A percentile compares a stretch with the other conserved stretches of the same genome.
Evolutionary conservation across 192 early-diverging fungal species (phyloP).

Genomic region (Globomyces pollinis-pini): DNA sequence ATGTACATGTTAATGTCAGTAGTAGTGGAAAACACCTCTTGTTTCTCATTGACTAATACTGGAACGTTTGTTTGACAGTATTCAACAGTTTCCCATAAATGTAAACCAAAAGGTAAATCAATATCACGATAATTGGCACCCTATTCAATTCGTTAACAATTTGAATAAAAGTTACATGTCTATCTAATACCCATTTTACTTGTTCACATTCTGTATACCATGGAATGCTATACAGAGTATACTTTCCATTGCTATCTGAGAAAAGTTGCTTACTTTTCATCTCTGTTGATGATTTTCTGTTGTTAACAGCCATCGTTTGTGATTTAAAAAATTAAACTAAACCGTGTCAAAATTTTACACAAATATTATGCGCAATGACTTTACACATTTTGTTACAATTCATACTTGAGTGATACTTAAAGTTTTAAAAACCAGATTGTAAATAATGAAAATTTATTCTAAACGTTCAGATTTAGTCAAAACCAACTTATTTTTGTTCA

Average conservation of each 20-base stretch:
- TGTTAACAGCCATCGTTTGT: too few relatives aligned
- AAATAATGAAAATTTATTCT: too few relatives aligned
- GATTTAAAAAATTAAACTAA: too few relatives aligned
- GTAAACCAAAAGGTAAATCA: background rate
- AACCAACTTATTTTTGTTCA: background rate
- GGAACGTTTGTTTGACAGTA: background rate
- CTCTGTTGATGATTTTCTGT: too few relatives aligned
- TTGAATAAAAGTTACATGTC: too few relatives aligned
- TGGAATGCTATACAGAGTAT: background rate
- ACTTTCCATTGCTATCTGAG: background rate
- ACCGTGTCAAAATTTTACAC: too few relatives aligned
- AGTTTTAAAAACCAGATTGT: too few relatives aligned
- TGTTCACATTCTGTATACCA: background rate
- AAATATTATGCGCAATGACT: too few relatives aligned
- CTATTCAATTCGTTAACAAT: too few relatives aligned
- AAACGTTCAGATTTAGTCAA: background rate
- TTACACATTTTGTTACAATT: too few relatives aligned
- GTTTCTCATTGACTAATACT: background rate
- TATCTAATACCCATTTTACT: background rate
- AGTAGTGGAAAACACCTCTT: background rate
- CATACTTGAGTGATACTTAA: too few relatives aligned
- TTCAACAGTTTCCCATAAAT: background rate
- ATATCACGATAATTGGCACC: background rate
- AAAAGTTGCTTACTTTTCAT: too few relatives aligned
- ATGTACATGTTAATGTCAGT: background rate